Conservation (phyloP, 73 alveolate species). For the Effrenium voratum region DNA sequence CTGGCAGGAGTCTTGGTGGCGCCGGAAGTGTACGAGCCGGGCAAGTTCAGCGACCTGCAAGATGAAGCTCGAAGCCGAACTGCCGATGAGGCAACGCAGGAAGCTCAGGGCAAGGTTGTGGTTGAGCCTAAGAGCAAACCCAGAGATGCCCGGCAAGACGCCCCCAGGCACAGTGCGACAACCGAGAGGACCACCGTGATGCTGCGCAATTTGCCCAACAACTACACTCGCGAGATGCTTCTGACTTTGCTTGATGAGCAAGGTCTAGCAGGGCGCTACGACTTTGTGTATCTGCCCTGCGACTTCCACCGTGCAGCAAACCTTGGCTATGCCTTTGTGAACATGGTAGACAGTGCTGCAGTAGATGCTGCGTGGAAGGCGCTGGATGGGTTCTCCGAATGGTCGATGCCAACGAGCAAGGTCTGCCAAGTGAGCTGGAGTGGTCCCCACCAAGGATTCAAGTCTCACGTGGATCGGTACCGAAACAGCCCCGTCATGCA, state of each 20-base stretch:
- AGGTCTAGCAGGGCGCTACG: slow-evolving; percentile 8
- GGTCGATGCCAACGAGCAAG: slow-evolving; percentile 63
- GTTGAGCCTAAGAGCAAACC: no score
- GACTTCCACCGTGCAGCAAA: slow-evolving; percentile 56
- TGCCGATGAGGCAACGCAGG: neutral
- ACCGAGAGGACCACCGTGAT: slow-evolving; percentile 66
- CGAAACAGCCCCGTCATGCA: slow-evolving; percentile 86
- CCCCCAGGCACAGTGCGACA: no score
- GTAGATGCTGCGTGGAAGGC: slow-evolving; percentile 60
- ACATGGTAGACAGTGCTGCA: slow-evolving; percentile 44
- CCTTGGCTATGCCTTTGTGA: slow-evolving; percentile 86
- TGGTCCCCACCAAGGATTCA: slow-evolving; percentile 73
- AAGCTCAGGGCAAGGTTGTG: no score
- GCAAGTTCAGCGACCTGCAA: neutral
- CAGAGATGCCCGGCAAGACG: no score
- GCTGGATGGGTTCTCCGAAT: slow-evolving; percentile 54
- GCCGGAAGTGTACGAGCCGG: slow-evolving; percentile 28
- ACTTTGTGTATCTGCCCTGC: slow-evolving; percentile 74
- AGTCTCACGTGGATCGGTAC: slow-evolving; percentile 57
- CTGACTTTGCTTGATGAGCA: slow-evolving; percentile 46
- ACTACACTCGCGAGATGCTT: slow-evolving; percentile 81
- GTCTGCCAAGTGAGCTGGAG: slow-evolving; percentile 77
- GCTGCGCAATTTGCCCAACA: slow-evolving; percentile 76
- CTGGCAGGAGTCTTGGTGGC: neutral
- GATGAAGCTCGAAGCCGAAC: neutral